Conservation (phyloP, 2,329 filamentous ascomycete genomes). For the Chaetomiaceae sp. region DNA sequence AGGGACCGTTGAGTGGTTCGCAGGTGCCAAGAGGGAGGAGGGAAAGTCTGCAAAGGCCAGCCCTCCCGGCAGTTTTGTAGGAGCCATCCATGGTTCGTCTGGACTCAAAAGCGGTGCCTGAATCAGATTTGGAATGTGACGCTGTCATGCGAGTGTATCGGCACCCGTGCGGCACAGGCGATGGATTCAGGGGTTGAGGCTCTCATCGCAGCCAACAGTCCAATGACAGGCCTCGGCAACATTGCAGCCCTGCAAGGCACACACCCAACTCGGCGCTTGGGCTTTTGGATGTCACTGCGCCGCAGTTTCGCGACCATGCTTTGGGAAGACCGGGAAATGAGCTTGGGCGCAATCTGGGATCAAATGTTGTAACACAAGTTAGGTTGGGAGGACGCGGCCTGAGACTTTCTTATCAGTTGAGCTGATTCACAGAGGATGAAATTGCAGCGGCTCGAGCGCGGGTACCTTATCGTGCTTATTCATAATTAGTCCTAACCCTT, state of each 20-base stretch:
- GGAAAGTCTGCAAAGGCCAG: not conserved
- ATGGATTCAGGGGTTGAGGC: not conserved
- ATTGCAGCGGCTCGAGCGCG: no score
- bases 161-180: not conserved
- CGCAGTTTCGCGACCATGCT: not conserved
- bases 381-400: no score
- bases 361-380: no score
- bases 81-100: not conserved
- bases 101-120: not conserved
- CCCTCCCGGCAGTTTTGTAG: not conserved
- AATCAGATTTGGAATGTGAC: not conserved
- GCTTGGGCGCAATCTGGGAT: not conserved
- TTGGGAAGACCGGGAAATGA: not conserved
- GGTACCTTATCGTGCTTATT: no score
- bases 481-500: no score
- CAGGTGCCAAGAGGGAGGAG: not conserved
- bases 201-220: not conserved
- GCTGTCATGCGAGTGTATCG: not conserved
- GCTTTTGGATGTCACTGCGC: not conserved
- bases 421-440: no score
- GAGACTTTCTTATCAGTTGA: no score
- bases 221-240: not conserved
- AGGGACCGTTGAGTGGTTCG: conserved; percentile 1
- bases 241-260: not conserved
- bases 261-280: not conserved